Evolutionary conservation across 164 flowering plant genomes (phyloP), one percentile per base, ranked within the genome.

Genomic region (Vitis labrusca): DNA sequence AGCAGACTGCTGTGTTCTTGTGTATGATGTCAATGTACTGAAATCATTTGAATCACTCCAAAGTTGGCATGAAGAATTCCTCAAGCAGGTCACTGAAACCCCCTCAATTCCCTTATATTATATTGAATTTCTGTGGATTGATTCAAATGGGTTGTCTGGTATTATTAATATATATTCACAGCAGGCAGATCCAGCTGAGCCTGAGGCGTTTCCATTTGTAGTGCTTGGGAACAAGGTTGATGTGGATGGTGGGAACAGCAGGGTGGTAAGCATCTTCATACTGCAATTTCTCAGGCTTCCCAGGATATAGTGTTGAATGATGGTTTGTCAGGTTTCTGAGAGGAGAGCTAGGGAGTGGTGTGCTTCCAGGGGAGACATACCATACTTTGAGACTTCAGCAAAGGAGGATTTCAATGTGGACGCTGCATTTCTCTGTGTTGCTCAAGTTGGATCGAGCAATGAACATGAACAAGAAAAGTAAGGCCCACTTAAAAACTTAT

Each of bases 381-480:
- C 90, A 2, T 86, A 83, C 72, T 81, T 74, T 62, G 90, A 86
- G 76, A 86, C 90, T n/a, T 86, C 90, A 1, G 90, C 90, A 8
- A 83, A 81, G 64, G 83, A 81, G 60, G 73, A 74, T 64, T 70
- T 63, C 64, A 81, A 84, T 54, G 78, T 86, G 9, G 86, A 83
- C 51, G 80, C 61, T 61, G 85, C 90, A 50, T 86, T 86, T 71
- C 30, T 72, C 0, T 66, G 78, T 19, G 68, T 76, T 19, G 90
- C 90, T 1, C 67, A 68, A 56, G 69, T 72, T 66, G 88, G 83
- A 47, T 68, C 78, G 10, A 64, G 71, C 27, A 71, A 66, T 71
- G 81, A 76, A 61, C 79, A 71, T n/a, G 69, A 64, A 50, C 68
- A 67, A 50, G 73, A 71, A 63, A 64, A 57, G 83, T 80, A 66